Percentiles rank a stretch among this genome's conserved stretches.
phyloP scores from a whole-genome alignment of 2,329 filamentous ascomycete species.

The Cryphonectria japonica region DNA sequence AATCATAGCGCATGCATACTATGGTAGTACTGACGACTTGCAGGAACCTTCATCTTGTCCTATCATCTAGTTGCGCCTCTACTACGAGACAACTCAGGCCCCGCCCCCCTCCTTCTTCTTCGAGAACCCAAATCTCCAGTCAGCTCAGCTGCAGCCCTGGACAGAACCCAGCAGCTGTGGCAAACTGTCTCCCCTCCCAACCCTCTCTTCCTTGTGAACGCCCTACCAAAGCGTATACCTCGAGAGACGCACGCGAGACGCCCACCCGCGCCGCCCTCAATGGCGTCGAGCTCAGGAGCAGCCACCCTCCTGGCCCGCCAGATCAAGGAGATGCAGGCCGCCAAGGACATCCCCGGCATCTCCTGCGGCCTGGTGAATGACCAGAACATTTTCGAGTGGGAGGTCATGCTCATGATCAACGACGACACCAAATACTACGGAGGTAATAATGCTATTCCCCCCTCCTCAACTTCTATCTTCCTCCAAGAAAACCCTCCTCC shows the following conservation, averaged over 20 bases:
- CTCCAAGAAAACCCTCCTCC: not conserved
- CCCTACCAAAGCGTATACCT: not conserved
- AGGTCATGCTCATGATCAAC: constrained; percentile 98
- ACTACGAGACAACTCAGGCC: not conserved
- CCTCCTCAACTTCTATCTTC: not conserved
- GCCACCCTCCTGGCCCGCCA: constrained; percentile 77
- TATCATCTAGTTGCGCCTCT: not conserved
- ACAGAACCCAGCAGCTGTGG: not conserved
- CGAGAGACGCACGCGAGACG: constrained; percentile 11
- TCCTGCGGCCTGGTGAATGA: constrained; percentile 86
- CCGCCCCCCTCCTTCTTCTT: not conserved
- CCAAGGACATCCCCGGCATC: constrained; percentile 91
- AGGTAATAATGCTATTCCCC: constrained; percentile 53
- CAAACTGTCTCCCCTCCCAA: not conserved
- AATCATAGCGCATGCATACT: not conserved
- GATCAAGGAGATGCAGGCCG: constrained; percentile 90
- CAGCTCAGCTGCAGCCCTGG: not conserved
- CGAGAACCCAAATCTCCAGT: not conserved
- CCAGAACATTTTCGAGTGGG: constrained; percentile 94
- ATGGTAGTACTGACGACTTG: not conserved
- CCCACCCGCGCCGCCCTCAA: constrained; percentile 33
- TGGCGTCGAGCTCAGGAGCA: constrained; percentile 34
- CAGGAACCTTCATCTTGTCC: not conserved
- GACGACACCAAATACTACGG: constrained; percentile 94
- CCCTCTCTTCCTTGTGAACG: not conserved